Percentiles rank a stretch among this genome's conserved stretches.
These are phyloP conservation scores for Melocanna baccifera DNA, from an alignment of 176 grass and related monocot genomes.

Conservation along the genomic window DNA sequence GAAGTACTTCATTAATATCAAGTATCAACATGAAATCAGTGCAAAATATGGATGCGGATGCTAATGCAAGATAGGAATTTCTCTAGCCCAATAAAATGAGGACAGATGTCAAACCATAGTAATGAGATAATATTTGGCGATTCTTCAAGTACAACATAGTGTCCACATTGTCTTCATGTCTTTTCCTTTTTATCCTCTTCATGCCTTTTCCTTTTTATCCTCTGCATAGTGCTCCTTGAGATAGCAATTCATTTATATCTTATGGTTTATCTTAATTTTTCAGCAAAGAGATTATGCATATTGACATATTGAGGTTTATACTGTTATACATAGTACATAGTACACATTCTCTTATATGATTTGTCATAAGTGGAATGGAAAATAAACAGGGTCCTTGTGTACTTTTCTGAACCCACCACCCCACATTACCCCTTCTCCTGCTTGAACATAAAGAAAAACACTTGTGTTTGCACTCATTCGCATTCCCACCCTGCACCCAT, in stretches of 20 bases:
- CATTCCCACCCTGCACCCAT: not conserved
- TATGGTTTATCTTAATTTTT: not conserved
- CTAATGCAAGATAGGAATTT: not conserved
- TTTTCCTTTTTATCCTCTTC: constrained; percentile 67
- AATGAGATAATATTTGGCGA: constrained; percentile 58
- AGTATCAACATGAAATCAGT: not conserved
- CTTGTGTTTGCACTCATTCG: not conserved
- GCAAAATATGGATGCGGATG: constrained; percentile 1
- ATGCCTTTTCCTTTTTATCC: too few relatives aligned
- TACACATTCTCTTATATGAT: not conserved
- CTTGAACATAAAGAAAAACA: not conserved
- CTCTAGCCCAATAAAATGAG: not conserved
- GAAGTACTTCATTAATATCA: not conserved
- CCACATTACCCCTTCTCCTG: not conserved
- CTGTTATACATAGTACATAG: not conserved
- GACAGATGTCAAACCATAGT: constrained; percentile 53
- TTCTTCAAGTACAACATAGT: constrained; percentile 39
- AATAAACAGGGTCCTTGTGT: not conserved
- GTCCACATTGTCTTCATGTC: constrained; percentile 44
- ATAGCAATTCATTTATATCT: not conserved
- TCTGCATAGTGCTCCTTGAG: not conserved
- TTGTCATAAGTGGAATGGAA: not conserved
- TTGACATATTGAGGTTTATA: not conserved
- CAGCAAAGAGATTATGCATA: not conserved
- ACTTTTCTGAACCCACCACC: not conserved